phyloP scores from a whole-genome alignment of 108 stramenopile genomes.

The Fistulifera solaris region DNA sequence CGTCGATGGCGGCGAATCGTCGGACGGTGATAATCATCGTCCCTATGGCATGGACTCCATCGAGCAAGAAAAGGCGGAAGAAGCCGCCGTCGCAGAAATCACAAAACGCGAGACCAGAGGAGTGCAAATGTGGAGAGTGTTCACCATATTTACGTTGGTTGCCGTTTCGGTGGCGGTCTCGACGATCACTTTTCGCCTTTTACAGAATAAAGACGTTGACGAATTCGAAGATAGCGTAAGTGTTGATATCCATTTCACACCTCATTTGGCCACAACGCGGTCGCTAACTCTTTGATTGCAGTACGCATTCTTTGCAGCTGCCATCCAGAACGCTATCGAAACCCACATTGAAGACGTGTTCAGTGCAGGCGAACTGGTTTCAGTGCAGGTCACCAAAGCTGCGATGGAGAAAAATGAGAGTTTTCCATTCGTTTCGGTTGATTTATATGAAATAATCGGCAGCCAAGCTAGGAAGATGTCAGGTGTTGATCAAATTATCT shows the following conservation, averaged over 20 bases:
- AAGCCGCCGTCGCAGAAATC: neutral
- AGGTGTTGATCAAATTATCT: neutral
- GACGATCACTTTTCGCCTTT: neutral
- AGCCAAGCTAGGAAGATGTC: neutral
- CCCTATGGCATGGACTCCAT: too few relatives aligned
- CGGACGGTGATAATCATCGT: too few relatives aligned
- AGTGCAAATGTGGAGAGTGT: neutral
- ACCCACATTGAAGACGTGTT: neutral
- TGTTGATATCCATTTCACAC: neutral
- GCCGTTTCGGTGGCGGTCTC: neutral
- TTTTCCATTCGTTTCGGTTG: constrained; percentile 11
- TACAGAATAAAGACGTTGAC: neutral
- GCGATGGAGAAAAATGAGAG: neutral
- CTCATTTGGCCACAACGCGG: neutral
- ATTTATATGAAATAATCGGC: constrained; percentile 1
- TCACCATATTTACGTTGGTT: neutral
- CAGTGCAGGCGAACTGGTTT: neutral
- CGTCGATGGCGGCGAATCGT: too few relatives aligned
- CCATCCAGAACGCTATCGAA: constrained; percentile 3
- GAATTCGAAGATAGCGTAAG: too few relatives aligned
- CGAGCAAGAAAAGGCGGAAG: too few relatives aligned
- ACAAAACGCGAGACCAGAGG: neutral
- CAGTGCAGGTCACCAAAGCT: neutral
- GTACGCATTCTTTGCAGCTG: constrained; percentile 1
- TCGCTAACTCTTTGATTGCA: too few relatives aligned